Percentiles rank a stretch among this genome's conserved stretches.
Conservation (phyloP, 495 filamentous ascomycete genomes). For the Tuber indicum region DNA sequence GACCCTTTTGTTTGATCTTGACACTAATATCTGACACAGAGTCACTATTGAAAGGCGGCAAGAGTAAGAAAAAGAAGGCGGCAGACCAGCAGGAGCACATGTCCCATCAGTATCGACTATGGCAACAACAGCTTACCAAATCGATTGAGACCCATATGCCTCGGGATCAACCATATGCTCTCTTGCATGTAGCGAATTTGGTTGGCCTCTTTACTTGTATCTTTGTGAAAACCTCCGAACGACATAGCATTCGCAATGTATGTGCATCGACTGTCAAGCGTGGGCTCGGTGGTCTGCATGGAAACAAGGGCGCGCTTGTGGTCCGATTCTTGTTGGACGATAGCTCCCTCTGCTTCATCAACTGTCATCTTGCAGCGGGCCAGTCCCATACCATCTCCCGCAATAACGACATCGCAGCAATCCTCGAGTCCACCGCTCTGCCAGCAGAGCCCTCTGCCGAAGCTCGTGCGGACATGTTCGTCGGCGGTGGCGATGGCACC, state of each 20-base stretch:
- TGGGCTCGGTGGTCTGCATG: constrained; percentile 86
- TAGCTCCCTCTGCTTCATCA: constrained; percentile 88
- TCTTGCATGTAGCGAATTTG: constrained; percentile 80
- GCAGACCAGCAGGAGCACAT: constrained; percentile 78
- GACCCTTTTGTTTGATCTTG: constrained; percentile 1
- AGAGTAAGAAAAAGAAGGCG: constrained; percentile 78
- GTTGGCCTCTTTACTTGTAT: constrained; percentile 94
- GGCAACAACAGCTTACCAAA: constrained; percentile 79
- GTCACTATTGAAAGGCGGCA: constrained; percentile 56
- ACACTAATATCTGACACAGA: constrained; percentile 46
- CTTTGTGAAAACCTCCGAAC: constrained; percentile 76
- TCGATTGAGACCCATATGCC: constrained; percentile 79
- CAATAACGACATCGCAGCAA: constrained; percentile 87
- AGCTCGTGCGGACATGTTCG: constrained; percentile 65
- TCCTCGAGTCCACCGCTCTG: constrained; percentile 70
- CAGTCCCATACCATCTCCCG: constrained; percentile 82
- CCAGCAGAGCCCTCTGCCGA: constrained; percentile 58
- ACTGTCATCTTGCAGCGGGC: constrained; percentile 93
- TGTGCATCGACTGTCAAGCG: constrained; percentile 80
- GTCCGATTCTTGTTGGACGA: constrained; percentile 87
- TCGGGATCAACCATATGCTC: constrained; percentile 66
- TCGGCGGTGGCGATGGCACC: constrained; percentile 83
- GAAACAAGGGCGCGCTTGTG: constrained; percentile 94
- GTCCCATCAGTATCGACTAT: constrained; percentile 94
- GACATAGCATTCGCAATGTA: constrained; percentile 66